These are phyloP conservation scores for Nicotiana otophora DNA, from an alignment of 257 asterid species.

Conservation along the genomic window DNA sequence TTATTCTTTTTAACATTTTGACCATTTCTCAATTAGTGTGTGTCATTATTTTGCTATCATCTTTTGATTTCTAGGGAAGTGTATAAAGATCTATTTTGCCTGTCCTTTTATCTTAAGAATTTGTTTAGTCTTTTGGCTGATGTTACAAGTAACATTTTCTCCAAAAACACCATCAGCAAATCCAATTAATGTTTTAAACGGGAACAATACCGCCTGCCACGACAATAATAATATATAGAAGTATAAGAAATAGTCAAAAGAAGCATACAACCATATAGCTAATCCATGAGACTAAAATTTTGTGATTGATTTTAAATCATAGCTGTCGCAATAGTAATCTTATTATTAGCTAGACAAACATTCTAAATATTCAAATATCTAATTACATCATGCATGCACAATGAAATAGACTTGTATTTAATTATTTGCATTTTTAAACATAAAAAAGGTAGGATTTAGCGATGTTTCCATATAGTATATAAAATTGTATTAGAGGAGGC, in stretches of 20 bases:
- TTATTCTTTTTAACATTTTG: background rate
- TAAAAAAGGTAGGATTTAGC: too few relatives aligned
- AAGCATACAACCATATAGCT: background rate
- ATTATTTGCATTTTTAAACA: too few relatives aligned
- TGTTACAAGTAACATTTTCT: background rate
- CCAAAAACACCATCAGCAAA: background rate
- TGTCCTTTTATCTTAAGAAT: background rate
- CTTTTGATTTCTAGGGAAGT: background rate
- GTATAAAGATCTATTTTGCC: background rate
- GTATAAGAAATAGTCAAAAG: background rate
- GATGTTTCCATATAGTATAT: too few relatives aligned
- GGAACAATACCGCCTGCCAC: background rate
- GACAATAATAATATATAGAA: background rate
- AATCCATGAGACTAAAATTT: background rate
- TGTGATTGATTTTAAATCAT: background rate
- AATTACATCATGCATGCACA: background rate
- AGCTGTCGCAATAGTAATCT: background rate
- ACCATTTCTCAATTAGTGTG: background rate
- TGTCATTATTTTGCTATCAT: background rate
- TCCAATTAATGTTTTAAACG: background rate
- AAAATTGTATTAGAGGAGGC: too few relatives aligned
- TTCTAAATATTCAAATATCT: background rate
- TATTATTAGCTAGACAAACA: background rate
- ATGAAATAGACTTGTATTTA: too few relatives aligned
- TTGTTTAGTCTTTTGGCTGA: background rate